Conservation (phyloP, 179 eudicot species). For the Heliamphora pulchella region DNA sequence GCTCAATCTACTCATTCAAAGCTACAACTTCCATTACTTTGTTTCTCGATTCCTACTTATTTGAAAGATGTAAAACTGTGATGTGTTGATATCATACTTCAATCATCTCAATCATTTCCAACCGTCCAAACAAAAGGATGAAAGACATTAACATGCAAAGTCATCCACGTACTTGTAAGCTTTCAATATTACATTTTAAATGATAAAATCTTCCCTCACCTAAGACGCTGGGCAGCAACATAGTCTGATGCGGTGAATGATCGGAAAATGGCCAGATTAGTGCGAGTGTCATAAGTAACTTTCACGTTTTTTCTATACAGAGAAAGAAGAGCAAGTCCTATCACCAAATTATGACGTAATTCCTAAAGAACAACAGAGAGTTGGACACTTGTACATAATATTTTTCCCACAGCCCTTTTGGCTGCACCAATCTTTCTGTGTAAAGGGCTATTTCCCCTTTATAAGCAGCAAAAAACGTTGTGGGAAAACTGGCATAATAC, state of each 20-base stretch:
- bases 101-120: background rate
- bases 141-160: background rate
- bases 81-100: too few relatives aligned
- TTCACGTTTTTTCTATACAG: constrained; percentile 43
- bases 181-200: background rate
- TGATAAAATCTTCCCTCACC: constrained; percentile 35
- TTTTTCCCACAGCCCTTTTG: background rate
- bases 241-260: constrained; percentile 83
- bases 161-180: background rate
- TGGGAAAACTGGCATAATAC: background rate
- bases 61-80: too few relatives aligned
- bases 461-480: background rate
- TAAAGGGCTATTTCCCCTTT: background rate
- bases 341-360: constrained; percentile 5
- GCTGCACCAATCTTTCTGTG: background rate
- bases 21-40: too few relatives aligned
- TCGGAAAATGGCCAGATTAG: constrained; percentile 69
- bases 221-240: constrained; percentile 77
- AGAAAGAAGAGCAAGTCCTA: constrained; percentile 7
- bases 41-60: too few relatives aligned
- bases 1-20: too few relatives aligned
- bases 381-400: background rate
- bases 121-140: too few relatives aligned
- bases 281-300: constrained; percentile 75
- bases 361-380: constrained; percentile 3